phyloP scores from a whole-genome alignment of 805 yeast genomes.

The Spathaspora hagerdaliae region DNA sequence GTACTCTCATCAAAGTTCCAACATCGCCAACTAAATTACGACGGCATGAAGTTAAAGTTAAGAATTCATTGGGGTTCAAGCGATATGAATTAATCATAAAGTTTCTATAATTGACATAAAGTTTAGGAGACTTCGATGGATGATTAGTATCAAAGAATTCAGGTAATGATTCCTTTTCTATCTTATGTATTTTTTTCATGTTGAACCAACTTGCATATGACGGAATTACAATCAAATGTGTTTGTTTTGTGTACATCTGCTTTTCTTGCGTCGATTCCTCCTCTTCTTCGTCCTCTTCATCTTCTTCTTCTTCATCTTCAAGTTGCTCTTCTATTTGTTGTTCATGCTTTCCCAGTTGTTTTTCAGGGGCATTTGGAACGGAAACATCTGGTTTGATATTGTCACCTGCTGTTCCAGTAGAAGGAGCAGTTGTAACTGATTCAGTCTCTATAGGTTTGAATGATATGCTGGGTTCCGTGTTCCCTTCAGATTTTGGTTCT shows the following conservation, averaged over 20 bases:
- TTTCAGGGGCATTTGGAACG: not conserved
- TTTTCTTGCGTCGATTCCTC: conserved; percentile 14
- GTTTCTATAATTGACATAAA: conserved; percentile 78
- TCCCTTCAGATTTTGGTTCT: not conserved
- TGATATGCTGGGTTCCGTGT: not conserved
- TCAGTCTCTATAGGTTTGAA: not conserved
- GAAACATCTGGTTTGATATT: not conserved
- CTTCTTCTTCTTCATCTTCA: conserved; percentile 6
- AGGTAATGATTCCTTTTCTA: conserved; percentile 81
- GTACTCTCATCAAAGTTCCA: conserved; percentile 80
- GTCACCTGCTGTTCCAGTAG: not conserved
- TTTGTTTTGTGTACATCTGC: conserved; percentile 42
- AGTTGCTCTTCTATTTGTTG: not conserved
- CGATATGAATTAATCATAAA: conserved; percentile 87
- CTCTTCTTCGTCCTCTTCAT: conserved; percentile 8
- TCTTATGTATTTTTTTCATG: conserved; percentile 63
- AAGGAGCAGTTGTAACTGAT: not conserved
- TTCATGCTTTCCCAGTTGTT: not conserved
- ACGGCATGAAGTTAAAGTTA: conserved; percentile 87
- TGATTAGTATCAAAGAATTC: conserved; percentile 78
- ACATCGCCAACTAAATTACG: conserved; percentile 91
- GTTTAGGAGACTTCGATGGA: conserved; percentile 74
- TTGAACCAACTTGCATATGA: conserved; percentile 87
- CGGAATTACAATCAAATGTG: conserved; percentile 82
- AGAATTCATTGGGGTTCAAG: conserved; percentile 82